Percentiles rank a stretch among this genome's conserved stretches.
phyloP scores from a whole-genome alignment of 768 basidiomycete genomes.

The Tubosaeta sp. region DNA sequence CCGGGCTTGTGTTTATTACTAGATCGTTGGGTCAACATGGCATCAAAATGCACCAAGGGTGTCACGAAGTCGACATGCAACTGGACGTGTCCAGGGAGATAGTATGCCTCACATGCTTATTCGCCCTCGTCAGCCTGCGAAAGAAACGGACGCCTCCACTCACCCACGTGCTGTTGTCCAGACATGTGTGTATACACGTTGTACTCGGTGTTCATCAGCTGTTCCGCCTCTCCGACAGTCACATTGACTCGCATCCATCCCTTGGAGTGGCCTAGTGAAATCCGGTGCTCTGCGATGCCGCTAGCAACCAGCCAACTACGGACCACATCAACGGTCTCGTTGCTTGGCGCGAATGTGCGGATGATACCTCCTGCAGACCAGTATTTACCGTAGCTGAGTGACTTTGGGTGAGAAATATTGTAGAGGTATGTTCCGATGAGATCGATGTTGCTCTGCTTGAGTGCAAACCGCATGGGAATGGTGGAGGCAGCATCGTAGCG shows the following conservation, averaged over 20 bases:
- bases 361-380: conserved; percentile 26
- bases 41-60: conserved; percentile 33
- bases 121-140: background rate
- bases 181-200: conserved; percentile 25
- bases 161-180: conserved; percentile 24
- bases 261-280: conserved; percentile 12
- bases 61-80: conserved; percentile 33
- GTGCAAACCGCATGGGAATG: conserved; percentile 28
- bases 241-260: conserved; percentile 25
- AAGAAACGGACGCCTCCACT: background rate
- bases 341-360: conserved; percentile 23
- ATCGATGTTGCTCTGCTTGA: conserved; percentile 30
- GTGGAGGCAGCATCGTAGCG: conserved; percentile 31
- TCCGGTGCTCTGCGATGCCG: conserved; percentile 20
- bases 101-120: conserved; percentile 30
- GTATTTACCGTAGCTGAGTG: conserved; percentile 27
- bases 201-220: conserved; percentile 31
- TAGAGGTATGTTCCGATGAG: conserved; percentile 21
- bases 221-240: conserved; percentile 32
- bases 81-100: conserved; percentile 28
- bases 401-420: conserved; percentile 32
- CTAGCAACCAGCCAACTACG: conserved; percentile 24
- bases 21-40: conserved; percentile 15
- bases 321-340: conserved; percentile 23
- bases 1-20: conserved; percentile 11